A percentile compares a stretch with the other conserved stretches of the same genome.
These are phyloP conservation scores for Suhomyces kilbournensis DNA, from an alignment of 805 yeast species.

Conservation along the genomic window DNA sequence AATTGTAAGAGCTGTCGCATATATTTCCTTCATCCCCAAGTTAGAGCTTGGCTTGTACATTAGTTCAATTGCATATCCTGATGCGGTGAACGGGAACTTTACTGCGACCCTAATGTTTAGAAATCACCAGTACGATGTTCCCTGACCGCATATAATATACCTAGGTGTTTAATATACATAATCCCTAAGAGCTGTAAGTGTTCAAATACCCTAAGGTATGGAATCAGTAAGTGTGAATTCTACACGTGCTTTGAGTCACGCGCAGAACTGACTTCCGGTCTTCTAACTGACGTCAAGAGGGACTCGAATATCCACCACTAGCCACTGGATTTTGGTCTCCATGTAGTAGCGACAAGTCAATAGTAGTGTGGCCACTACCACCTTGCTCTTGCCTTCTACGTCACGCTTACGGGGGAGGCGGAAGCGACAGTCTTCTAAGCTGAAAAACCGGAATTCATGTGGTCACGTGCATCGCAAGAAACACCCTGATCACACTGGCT, in stretches of 20 bases:
- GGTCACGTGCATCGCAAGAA: not conserved
- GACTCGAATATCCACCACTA: not conserved
- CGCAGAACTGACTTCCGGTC: not conserved
- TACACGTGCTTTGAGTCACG: too few relatives aligned
- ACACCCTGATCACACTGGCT: too few relatives aligned
- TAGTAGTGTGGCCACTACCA: not conserved
- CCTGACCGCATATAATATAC: constrained; percentile 1
- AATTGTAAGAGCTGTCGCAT: constrained; percentile 18
- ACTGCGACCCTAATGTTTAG: not conserved
- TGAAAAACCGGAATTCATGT: not conserved
- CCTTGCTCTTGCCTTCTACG: not conserved
- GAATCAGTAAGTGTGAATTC: too few relatives aligned
- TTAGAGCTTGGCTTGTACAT: constrained; percentile 6
- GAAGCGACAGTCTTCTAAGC: not conserved
- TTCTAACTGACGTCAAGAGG: not conserved
- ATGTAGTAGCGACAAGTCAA: too few relatives aligned
- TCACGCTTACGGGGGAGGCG: not conserved
- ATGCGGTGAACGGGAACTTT: not conserved
- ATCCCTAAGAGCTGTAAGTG: too few relatives aligned
- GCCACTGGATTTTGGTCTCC: too few relatives aligned
- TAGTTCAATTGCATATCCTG: constrained; percentile 10
- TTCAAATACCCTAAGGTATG: too few relatives aligned
- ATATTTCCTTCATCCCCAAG: not conserved
- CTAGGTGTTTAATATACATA: not conserved
- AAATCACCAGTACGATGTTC: constrained; percentile 10